Percentiles rank a stretch among this genome's conserved stretches.
These are phyloP conservation scores for Linaria vulgaris DNA, from an alignment of 257 asterid species.

Conservation along the genomic window DNA sequence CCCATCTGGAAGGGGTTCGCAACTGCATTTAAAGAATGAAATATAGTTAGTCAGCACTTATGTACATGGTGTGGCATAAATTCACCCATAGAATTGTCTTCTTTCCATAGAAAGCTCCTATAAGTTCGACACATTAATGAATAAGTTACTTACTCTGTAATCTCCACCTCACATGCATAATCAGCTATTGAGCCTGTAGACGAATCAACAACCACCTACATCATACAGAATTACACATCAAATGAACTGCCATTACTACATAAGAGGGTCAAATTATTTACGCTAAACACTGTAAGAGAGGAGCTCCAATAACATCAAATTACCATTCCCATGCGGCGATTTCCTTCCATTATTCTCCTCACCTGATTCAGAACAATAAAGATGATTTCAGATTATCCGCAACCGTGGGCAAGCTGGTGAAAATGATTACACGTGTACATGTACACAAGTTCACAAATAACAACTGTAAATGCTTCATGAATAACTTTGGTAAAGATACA, in stretches of 20 bases:
- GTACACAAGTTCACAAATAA: slow-evolving; percentile 9
- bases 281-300: slow-evolving; percentile 6
- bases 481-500: too few relatives aligned
- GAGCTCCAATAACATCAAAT: slow-evolving; percentile 8
- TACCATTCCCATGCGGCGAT: slow-evolving; percentile 98
- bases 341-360: slow-evolving; percentile 99
- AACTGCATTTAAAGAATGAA: slow-evolving; percentile 59
- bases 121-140: slow-evolving; percentile 15
- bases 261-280: slow-evolving; percentile 13
- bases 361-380: slow-evolving; percentile 51
- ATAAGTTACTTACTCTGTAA: slow-evolving; percentile 69
- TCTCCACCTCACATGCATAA: slow-evolving; percentile 96
- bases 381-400: slow-evolving; percentile 18
- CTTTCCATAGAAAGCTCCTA: neutral
- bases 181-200: slow-evolving; percentile 79
- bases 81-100: slow-evolving; percentile 15
- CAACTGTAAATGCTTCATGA: too few relatives aligned
- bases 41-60: slow-evolving; percentile 28
- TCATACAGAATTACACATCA: slow-evolving; percentile 28
- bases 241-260: slow-evolving; percentile 24
- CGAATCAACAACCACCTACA: slow-evolving; percentile 71
- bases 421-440: neutral
- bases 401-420: slow-evolving; percentile 6
- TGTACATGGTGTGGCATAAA: slow-evolving; percentile 27
- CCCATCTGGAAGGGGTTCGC: slow-evolving; percentile 99